Base-by-base conservation (phyloP, 1,284 basidiomycete genomes). In the Pseudozyma pruni region DNA sequence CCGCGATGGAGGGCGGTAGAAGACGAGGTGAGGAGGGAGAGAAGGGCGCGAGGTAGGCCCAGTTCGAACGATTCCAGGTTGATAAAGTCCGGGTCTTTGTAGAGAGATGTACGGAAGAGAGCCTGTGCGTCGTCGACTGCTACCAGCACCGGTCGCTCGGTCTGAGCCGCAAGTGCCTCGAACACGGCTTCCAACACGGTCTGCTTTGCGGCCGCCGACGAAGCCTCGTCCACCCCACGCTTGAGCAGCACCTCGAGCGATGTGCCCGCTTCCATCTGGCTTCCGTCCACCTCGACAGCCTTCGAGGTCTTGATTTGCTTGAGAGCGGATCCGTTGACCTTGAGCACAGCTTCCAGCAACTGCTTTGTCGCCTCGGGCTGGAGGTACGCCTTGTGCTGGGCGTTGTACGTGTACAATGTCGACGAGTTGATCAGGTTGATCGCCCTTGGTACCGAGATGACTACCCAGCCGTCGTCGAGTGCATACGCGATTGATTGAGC, bases 91-190 rank as follows among this genome's bases (percentile, higher is more conserved):
- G 92, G 90, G 58, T 93, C 89, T 37, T 89, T 88, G 85, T 96
- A 97, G 17, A 85, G 81, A 0, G 90, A 88, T 43, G 86, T 86
- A 75, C 87, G 85, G 81, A 92, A 94, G 31, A 96, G 84, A 0
- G 90, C 86, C 80, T 96, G 93, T 74, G 90, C 88, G 72, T 94
- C 92, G 77, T 97, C 94, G 1, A 96, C 84, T 0, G 92, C 93
- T 25, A 95, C 84, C 7, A 97, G 83, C 2, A 96, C 89, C 0
- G 94, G 80, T 85, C 82, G 48, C 86, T 90, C 81, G 0, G 84
- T 88, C 81, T 97, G 94, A 35, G 78, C 81, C 10, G 88, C 87
- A 3, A 97, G 83, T 53, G 89, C 87, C 16, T 85, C 85, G 76
- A 96, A 83, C 6, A 93, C 79, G 0, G 85, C 85, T 13, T 88